Evolutionary conservation across 2,329 filamentous ascomycete genomes (phyloP).

Genomic region (Apiospora kogelbergensis): DNA sequence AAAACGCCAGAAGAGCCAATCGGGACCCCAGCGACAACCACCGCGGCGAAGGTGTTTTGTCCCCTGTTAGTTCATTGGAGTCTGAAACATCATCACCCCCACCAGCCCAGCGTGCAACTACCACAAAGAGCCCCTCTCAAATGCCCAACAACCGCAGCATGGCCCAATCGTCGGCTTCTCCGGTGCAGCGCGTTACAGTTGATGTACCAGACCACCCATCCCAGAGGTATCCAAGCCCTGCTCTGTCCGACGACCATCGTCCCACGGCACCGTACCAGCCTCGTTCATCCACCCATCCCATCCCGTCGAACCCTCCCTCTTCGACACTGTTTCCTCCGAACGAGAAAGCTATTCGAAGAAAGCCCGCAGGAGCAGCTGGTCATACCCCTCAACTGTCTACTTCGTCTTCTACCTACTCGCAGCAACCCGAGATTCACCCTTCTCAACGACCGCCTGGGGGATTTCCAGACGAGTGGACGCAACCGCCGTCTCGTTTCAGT

Average conservation of each 20-base stretch:
- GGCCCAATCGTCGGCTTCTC: constrained; percentile 32
- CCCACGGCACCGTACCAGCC: constrained; percentile 13
- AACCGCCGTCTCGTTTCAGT: constrained; percentile 63
- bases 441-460: constrained; percentile 17
- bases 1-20: constrained; percentile 43
- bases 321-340: constrained; percentile 27
- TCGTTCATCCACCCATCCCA: constrained; percentile 12
- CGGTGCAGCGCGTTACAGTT: constrained; percentile 5
- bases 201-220: not conserved
- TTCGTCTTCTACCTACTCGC: constrained; percentile 37
- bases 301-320: constrained; percentile 20
- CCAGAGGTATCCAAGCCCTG: constrained; percentile 38
- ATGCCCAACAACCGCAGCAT: constrained; percentile 35
- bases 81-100: constrained; percentile 35
- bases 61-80: constrained; percentile 31
- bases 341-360: constrained; percentile 45
- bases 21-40: constrained; percentile 7
- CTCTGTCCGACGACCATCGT: constrained; percentile 33
- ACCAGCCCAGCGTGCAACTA: constrained; percentile 20
- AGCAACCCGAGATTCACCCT: constrained; percentile 26
- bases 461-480: constrained; percentile 41
- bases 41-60: constrained; percentile 22
- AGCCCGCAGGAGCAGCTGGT: constrained; percentile 32
- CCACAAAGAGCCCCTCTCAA: constrained; percentile 40
- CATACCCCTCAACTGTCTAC: constrained; percentile 32